phyloP scores from a whole-genome alignment of 1,139 yeast species.

The Debaryomyces fabryi region DNA sequence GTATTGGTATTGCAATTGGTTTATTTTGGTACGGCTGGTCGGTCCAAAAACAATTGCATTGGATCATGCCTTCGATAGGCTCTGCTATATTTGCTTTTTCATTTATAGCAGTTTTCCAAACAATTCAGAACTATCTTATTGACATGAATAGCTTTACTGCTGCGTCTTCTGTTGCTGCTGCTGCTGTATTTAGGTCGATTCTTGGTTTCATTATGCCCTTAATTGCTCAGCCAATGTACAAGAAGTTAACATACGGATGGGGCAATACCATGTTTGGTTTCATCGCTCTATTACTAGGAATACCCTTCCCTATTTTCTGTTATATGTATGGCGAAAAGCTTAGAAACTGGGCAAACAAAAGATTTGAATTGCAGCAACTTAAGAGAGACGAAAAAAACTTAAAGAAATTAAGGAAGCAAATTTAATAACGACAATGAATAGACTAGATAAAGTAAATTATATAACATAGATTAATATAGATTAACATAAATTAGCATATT shows the following conservation, averaged over 20 bases:
- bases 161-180: conserved; percentile 50
- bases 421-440: background rate
- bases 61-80: conserved; percentile 53
- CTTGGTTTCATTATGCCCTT: conserved; percentile 49
- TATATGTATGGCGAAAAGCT: conserved; percentile 43
- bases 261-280: conserved; percentile 49
- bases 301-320: conserved; percentile 49
- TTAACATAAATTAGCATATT: conserved; percentile 1
- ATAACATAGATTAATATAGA: background rate
- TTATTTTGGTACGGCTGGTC: conserved; percentile 53
- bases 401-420: conserved; percentile 25
- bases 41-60: conserved; percentile 41
- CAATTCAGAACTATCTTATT: conserved; percentile 46
- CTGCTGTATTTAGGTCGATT: conserved; percentile 47
- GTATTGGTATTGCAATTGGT: conserved; percentile 43
- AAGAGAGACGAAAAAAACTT: conserved; percentile 36
- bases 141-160: conserved; percentile 49
- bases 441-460: background rate
- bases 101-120: conserved; percentile 47
- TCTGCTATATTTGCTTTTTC: conserved; percentile 48
- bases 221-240: conserved; percentile 45
- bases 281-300: conserved; percentile 41
- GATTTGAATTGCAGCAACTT: conserved; percentile 36
- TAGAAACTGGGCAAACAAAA: conserved; percentile 38
- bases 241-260: conserved; percentile 46